Evolutionary conservation across 1,284 basidiomycete species (phyloP).

Genomic region (Ganoderma lingzhi): DNA sequence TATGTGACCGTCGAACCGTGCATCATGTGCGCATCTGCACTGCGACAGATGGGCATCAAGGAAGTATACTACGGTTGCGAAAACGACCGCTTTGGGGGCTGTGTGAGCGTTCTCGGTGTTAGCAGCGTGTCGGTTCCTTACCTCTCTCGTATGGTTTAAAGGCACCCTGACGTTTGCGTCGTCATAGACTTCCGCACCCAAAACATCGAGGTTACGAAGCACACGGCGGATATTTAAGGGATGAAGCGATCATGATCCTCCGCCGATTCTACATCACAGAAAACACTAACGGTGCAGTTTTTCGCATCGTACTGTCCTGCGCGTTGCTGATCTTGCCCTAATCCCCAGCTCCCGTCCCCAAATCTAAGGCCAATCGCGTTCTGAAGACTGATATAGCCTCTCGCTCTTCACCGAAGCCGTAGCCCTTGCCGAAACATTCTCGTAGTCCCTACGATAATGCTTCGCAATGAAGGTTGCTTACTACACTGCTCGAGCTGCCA

Average conservation of each 20-base stretch:
- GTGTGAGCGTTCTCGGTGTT: constrained; percentile 93
- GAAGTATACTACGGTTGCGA: constrained; percentile 94
- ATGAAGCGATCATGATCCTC: constrained; percentile 95
- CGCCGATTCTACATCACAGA: constrained; percentile 96
- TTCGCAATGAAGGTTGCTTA: no score
- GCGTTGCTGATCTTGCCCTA: constrained; percentile 6
- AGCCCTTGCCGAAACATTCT: neutral
- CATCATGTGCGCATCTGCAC: constrained; percentile 97
- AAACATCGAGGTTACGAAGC: constrained; percentile 82
- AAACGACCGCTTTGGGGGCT: constrained; percentile 98
- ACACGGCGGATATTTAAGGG: constrained; percentile 84
- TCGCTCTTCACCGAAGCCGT: constrained; percentile 25
- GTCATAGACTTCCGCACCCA: constrained; percentile 66
- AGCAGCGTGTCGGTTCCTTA: constrained; percentile 55
- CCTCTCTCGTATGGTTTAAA: neutral
- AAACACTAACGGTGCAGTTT: constrained; percentile 84
- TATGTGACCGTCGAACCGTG: constrained; percentile 99
- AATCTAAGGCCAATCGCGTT: constrained; percentile 75
- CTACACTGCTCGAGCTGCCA: no score
- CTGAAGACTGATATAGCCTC: constrained; percentile 77
- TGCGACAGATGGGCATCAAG: constrained; percentile 92
- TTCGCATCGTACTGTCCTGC: neutral
- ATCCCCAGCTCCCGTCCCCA: constrained; percentile 74
- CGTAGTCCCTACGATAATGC: neutral
- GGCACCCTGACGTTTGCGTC: neutral